Percentiles rank a stretch among this genome's conserved stretches.
These are phyloP conservation scores for Tephrocybe rancida DNA, from an alignment of 768 basidiomycete species.

Conservation along the genomic window DNA sequence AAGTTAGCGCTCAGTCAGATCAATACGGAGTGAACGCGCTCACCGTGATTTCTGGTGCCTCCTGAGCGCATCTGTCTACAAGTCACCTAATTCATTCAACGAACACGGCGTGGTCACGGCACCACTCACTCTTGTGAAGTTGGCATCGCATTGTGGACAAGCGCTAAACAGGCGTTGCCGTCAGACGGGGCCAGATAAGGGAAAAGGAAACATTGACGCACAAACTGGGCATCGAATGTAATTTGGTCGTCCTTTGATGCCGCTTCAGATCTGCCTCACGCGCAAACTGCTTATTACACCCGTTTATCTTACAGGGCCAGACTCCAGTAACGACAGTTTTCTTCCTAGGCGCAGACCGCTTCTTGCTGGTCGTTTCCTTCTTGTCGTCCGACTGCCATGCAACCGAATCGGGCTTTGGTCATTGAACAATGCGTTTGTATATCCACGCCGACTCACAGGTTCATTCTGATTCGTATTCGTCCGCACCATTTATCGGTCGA, in stretches of 20 bases:
- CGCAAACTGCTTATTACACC: constrained; percentile 81
- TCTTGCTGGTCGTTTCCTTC: constrained; percentile 28
- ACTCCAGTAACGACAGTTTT: constrained; percentile 50
- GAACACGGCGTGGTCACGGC: constrained; percentile 5
- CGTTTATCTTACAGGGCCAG: constrained; percentile 83
- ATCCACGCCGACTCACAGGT: constrained; percentile 24
- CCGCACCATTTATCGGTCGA: constrained; percentile 22
- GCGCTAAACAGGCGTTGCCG: constrained; percentile 40
- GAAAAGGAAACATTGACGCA: constrained; percentile 33
- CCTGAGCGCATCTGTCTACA: constrained; percentile 77
- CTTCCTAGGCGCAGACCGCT: constrained; percentile 37
- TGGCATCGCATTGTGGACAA: constrained; percentile 81
- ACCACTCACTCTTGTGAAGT: constrained; percentile 71
- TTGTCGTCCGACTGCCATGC: constrained; percentile 25
- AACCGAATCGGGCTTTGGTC: constrained; percentile 14
- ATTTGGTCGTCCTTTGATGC: constrained; percentile 80
- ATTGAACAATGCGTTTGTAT: constrained; percentile 12
- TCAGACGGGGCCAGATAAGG: constrained; percentile 2
- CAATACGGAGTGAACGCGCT: constrained; percentile 1
- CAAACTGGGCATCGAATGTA: constrained; percentile 77
- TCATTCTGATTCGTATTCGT: constrained; percentile 25
- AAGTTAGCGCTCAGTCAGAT: background rate
- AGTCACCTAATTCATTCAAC: constrained; percentile 12
- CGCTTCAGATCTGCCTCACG: constrained; percentile 82
- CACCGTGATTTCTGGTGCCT: constrained; percentile 82